Evolutionary conservation across 495 filamentous ascomycete species (phyloP).

Genomic region (Clavariopsis aquatica): DNA sequence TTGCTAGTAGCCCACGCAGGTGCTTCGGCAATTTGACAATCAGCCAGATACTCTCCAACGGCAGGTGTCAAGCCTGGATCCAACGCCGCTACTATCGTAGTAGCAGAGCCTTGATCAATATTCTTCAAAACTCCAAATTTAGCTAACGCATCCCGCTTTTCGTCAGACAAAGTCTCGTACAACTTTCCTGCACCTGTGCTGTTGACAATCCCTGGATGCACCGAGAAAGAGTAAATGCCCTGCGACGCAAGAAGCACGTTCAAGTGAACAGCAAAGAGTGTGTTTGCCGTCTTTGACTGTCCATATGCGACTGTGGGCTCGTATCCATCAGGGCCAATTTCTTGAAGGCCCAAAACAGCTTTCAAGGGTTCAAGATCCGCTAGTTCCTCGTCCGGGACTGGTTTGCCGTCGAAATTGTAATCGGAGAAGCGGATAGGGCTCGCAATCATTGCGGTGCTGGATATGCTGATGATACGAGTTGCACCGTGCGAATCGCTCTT

Average conservation of each 20-base stretch:
- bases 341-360: not conserved
- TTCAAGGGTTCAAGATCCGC: not conserved
- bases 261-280: not conserved
- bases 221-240: conserved; percentile 9
- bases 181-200: not conserved
- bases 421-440: conserved; percentile 18
- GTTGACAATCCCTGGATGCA: conserved; percentile 14
- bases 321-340: not conserved
- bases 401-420: conserved; percentile 11
- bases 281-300: conserved; percentile 20
- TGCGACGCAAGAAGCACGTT: not conserved
- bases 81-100: conserved; percentile 9
- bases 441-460: not conserved
- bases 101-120: conserved; percentile 12
- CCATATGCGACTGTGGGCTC: conserved; percentile 10
- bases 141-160: not conserved
- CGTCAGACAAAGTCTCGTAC: not conserved
- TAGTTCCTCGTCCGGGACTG: conserved; percentile 8
- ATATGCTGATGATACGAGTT: conserved; percentile 7
- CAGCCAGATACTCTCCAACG: not conserved
- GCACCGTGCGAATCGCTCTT: conserved; percentile 7
- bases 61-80: conserved; percentile 16
- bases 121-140: not conserved
- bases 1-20: conserved; percentile 7
- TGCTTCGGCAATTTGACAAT: conserved; percentile 9